Conservation (phyloP, 2,329 filamentous ascomycete species). For the Cladophialophora exuberans region DNA sequence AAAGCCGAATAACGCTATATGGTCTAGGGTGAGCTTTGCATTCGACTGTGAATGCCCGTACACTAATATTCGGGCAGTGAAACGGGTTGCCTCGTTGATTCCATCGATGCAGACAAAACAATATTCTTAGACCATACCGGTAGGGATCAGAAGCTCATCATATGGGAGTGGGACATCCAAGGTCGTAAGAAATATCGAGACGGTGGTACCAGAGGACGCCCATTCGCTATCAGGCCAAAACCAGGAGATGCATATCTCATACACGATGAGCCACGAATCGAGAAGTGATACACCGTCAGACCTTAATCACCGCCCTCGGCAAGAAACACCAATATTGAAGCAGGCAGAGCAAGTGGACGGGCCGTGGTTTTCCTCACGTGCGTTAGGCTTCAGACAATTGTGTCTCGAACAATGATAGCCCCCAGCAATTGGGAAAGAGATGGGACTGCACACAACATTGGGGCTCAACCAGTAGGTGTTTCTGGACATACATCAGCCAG, state of each 20-base stretch:
- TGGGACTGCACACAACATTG: no score
- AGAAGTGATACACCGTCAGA: no score
- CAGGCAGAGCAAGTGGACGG: no score
- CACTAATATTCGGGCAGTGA: not conserved
- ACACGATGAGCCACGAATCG: not conserved
- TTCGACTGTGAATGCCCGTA: not conserved
- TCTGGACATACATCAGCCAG: no score
- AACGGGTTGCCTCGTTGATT: not conserved
- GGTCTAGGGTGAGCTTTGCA: not conserved
- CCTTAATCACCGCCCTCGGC: no score
- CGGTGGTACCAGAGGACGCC: not conserved
- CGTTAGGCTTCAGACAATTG: no score
- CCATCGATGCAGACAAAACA: not conserved
- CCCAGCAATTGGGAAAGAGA: no score
- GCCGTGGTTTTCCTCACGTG: no score
- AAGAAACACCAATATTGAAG: no score
- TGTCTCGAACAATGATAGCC: no score
- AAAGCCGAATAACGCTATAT: not conserved
- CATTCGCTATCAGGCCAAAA: not conserved
- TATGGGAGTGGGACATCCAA: not conserved
- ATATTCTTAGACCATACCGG: not conserved
- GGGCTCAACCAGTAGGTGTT: no score
- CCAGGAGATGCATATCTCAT: constrained; percentile 1
- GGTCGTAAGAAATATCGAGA: not conserved
- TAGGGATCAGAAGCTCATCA: not conserved